Base-by-base conservation (phyloP, 257 asterid species). In the Avicennia marina region DNA sequence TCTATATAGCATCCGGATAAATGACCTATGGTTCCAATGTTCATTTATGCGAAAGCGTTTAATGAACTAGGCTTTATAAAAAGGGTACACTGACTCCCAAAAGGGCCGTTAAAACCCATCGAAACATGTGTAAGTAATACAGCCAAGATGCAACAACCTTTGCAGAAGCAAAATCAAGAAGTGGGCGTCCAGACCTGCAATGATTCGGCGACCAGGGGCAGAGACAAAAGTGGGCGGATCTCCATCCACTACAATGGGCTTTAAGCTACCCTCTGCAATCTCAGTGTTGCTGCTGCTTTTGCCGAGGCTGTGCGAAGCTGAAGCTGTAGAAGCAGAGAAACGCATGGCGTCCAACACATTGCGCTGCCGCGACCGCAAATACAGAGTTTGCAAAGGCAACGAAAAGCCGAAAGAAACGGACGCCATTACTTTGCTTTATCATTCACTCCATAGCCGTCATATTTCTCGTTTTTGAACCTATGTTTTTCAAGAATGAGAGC, bases 171-270 rank as follows among this genome's bases (percentile, higher is more conserved):
- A 26, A 11, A 43, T 0, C 16, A 31, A 15, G 4, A 52, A 39
- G 16, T 1, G 7, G 50, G 52, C 19, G 53, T 26, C 29, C 66
- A 18, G 70, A 90, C 98, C 94, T 11, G 98, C 96, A 8, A 91
- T 85, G 43, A 91, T 88, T 45, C 95, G 76, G 42, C 94, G 94
- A 58, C 89, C 96, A 8, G 95, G 94, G 31, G 98, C 98, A 12
- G 96, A 88, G 58, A 88, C 95, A 57, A 76, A 88, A 49, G 98
- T 88, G 62, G 96, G 96, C 11, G 96, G 98, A 21, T 91, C 75
- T 7, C 98, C 98, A 58, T 62, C 40, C 4, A 91, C 87, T 0
- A 85, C 80, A 22, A 91, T 85, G 49, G 98, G 96, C 60, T 75
- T 63, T 16, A 78, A 74, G 75, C 56, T 65, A 6, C 52, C 62